A percentile compares a stretch with the other conserved stretches of the same genome.
phyloP scores from a whole-genome alignment of 805 yeast species.

The Yarrowia osloensis region DNA sequence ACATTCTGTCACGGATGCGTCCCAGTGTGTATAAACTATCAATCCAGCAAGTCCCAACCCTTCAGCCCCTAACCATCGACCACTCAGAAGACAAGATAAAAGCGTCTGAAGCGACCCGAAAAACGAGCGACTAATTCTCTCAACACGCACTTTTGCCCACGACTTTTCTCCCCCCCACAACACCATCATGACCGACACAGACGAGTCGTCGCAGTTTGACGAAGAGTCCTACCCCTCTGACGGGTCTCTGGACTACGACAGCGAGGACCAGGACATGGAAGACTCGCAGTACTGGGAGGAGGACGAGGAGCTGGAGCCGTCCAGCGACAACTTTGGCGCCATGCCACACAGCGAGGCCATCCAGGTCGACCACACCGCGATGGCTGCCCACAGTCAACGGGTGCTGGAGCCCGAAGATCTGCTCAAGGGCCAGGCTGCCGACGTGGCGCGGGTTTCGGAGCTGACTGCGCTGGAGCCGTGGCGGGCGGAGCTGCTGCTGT shows the following conservation, averaged over 20 bases:
- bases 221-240: constrained; percentile 8
- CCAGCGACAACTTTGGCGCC: neutral
- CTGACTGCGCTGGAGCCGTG: constrained; percentile 26
- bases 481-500: constrained; percentile 11
- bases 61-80: neutral
- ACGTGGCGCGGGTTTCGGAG: neutral
- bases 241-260: constrained; percentile 5
- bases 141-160: neutral
- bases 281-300: constrained; percentile 21
- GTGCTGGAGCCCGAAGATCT: constrained; percentile 7
- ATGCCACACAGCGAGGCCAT: constrained; percentile 9
- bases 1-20: neutral
- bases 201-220: constrained; percentile 18
- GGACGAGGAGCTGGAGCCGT: constrained; percentile 4
- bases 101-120: neutral
- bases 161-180: too few species aligned
- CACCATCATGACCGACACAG: constrained; percentile 26
- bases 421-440: neutral
- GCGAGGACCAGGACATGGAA: constrained; percentile 11
- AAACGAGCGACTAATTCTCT: neutral
- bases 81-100: neutral
- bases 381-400: neutral
- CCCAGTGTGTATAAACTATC: neutral
- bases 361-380: neutral
- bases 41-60: constrained; percentile 17